Conservation (phyloP, 306 rosid species). For the Prunus fruticosa region DNA sequence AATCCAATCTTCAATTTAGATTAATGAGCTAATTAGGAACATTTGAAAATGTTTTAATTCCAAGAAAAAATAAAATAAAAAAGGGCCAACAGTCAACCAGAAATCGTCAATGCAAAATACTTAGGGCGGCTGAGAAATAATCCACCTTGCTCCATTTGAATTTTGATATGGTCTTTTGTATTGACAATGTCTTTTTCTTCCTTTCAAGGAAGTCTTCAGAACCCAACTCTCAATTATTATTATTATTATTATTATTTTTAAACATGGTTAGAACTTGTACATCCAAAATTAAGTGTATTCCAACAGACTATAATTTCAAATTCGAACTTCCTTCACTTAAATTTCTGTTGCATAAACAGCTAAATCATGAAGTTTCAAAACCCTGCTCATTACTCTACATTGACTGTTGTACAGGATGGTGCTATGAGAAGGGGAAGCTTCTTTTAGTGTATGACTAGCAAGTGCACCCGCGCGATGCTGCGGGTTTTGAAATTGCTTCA, state of each 20-base stretch:
- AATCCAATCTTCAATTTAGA: not conserved
- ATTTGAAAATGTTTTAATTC: not conserved
- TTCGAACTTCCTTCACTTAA: not conserved
- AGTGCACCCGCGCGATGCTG: too few species aligned
- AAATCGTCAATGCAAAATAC: not conserved
- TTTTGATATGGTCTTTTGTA: not conserved
- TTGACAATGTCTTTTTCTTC: not conserved
- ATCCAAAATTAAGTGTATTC: not conserved
- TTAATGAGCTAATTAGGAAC: not conserved
- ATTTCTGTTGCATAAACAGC: not conserved
- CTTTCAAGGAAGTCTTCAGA: not conserved
- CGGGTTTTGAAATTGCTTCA: too few species aligned
- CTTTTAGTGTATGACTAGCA: constrained; percentile 47
- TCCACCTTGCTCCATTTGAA: not conserved
- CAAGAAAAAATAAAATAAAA: not conserved
- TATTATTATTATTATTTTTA: too few species aligned
- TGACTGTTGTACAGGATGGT: constrained; percentile 35
- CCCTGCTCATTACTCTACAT: not conserved
- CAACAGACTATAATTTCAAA: not conserved
- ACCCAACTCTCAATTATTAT: not conserved
- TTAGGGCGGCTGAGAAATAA: too few species aligned
- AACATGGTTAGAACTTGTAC: not conserved
- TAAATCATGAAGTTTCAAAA: not conserved
- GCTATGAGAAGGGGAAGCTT: constrained; percentile 49
- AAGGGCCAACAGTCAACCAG: not conserved